phyloP scores from a whole-genome alignment of 805 yeast genomes.

The Suhomyces canberraensis region DNA sequence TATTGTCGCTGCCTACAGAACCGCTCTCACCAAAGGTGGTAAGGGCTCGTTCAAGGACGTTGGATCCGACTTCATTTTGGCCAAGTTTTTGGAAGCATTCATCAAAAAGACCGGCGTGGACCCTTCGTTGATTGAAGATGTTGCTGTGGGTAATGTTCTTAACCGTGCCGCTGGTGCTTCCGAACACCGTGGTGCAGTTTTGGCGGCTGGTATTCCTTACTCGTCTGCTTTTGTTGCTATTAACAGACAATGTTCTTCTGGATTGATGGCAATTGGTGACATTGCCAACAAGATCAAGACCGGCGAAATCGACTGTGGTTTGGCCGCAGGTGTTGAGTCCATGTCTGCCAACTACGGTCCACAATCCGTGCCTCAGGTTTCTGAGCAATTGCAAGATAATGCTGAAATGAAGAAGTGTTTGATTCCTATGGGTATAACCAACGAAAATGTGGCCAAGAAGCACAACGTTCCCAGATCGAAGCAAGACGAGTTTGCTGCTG shows the following conservation, averaged over 20 bases:
- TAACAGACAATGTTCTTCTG: slow-evolving; percentile 94
- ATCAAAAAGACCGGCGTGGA: slow-evolving; percentile 52
- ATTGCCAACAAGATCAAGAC: slow-evolving; percentile 81
- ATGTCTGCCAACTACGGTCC: slow-evolving; percentile 93
- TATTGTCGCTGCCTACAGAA: slow-evolving; percentile 84
- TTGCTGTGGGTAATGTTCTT: slow-evolving; percentile 87
- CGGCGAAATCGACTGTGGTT: slow-evolving; percentile 89
- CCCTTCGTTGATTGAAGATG: slow-evolving; percentile 65
- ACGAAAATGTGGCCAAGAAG: slow-evolving; percentile 80
- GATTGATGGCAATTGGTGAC: slow-evolving; percentile 85
- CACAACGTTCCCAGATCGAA: slow-evolving; percentile 61
- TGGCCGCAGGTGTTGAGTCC: slow-evolving; percentile 91
- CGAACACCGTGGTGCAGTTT: slow-evolving; percentile 88
- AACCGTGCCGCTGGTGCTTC: slow-evolving; percentile 93
- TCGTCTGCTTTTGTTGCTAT: slow-evolving; percentile 75
- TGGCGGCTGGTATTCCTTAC: slow-evolving; percentile 89
- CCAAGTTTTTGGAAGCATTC: slow-evolving; percentile 60
- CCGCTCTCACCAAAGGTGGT: slow-evolving; percentile 85
- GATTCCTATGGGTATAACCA: slow-evolving; percentile 95
- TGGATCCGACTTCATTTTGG: slow-evolving; percentile 73
- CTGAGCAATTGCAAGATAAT: slow-evolving; percentile 31
- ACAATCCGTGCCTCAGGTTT: slow-evolving; percentile 55
- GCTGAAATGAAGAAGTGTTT: slow-evolving; percentile 59
- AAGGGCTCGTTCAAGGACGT: slow-evolving; percentile 83
- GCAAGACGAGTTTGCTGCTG: slow-evolving; percentile 89